A percentile compares a stretch with the other conserved stretches of the same genome.
Conservation (phyloP, 441 rosid genomes). For the Euphorbia celastroides region DNA sequence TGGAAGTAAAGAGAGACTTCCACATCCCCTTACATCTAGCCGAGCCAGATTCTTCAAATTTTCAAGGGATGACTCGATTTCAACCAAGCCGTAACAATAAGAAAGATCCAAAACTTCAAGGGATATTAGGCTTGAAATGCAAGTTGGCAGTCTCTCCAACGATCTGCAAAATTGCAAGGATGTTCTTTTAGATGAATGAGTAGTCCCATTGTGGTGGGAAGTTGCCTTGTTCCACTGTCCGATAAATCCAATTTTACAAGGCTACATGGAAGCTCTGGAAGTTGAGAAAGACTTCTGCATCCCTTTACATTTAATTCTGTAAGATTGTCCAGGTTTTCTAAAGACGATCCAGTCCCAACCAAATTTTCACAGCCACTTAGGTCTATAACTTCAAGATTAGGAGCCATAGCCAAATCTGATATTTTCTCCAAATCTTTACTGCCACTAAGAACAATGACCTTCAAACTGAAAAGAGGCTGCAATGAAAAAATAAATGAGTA, state of each 20-base stretch:
- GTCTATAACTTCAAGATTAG: neutral
- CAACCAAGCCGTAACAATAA: too few species aligned
- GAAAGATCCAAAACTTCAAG: too few species aligned
- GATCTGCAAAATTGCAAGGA: too few species aligned
- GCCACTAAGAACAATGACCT: neutral
- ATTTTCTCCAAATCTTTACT: neutral
- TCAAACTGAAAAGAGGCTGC: neutral
- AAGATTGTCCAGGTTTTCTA: neutral
- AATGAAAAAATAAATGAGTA: neutral
- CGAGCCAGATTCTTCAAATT: too few species aligned
- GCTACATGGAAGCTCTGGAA: neutral
- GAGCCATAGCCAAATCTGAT: neutral
- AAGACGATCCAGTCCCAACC: neutral
- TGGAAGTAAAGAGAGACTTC: too few species aligned
- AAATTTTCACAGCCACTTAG: neutral
- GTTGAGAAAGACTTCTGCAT: neutral
- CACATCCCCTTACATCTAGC: too few species aligned
- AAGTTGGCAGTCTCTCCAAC: too few species aligned
- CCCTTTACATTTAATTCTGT: neutral
- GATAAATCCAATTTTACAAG: neutral
- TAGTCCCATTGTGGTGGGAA: neutral
- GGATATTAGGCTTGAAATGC: too few species aligned
- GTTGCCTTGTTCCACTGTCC: neutral
- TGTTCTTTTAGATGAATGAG: too few species aligned
- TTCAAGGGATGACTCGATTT: too few species aligned